Percentiles rank a stretch among this genome's conserved stretches.
phyloP scores from a whole-genome alignment of 1,284 basidiomycete genomes.

The Irpex rosettiformis region DNA sequence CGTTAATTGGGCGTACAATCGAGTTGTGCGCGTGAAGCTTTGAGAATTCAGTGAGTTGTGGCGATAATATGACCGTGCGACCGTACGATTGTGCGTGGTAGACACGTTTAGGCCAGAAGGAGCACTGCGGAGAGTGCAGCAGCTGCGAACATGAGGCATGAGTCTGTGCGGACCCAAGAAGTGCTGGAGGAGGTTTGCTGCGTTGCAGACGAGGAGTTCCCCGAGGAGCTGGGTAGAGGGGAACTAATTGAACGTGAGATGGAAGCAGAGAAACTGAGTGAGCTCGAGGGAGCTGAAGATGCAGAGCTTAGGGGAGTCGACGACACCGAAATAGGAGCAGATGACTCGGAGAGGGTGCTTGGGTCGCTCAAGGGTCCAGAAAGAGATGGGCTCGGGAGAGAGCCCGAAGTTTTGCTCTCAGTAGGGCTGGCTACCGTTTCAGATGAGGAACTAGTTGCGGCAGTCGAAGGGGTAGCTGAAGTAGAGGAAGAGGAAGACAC shows the following conservation, averaged over 20 bases:
- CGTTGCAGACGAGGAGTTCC: neutral
- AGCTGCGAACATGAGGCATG: neutral
- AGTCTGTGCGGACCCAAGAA: neutral
- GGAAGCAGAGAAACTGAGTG: neutral
- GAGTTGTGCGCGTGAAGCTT: neutral
- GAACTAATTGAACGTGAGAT: neutral
- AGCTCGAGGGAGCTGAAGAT: neutral
- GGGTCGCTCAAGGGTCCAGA: neutral
- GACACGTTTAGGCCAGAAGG: neutral
- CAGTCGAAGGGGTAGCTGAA: neutral
- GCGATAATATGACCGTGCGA: neutral
- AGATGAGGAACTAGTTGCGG: neutral
- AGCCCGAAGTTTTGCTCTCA: neutral
- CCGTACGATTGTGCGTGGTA: neutral
- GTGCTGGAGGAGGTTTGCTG: neutral
- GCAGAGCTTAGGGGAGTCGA: neutral
- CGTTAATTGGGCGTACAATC: neutral
- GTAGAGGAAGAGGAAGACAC: neutral
- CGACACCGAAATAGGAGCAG: neutral
- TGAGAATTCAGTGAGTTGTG: neutral
- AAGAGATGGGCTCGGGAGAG: neutral
- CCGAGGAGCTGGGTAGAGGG: neutral
- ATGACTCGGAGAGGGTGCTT: neutral
- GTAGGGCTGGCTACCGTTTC: neutral
- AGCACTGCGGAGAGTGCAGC: neutral